Evolutionary conservation across 2,329 filamentous ascomycete genomes (phyloP).

Genomic region (Alternaria solani): DNA sequence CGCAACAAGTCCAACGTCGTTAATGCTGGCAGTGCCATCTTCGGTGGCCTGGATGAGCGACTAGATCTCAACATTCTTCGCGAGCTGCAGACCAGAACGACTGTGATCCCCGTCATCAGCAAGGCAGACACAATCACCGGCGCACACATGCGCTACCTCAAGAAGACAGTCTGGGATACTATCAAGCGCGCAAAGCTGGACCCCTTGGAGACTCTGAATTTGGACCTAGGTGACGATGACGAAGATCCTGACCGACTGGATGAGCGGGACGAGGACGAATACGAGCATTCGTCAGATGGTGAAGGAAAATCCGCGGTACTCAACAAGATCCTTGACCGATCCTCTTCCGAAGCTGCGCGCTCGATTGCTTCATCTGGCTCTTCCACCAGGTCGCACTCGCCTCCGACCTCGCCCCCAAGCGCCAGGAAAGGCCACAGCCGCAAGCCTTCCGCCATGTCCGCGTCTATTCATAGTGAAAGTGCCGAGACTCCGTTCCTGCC

Average conservation of each 20-base stretch:
- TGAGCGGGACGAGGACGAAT: slow-evolving; percentile 61
- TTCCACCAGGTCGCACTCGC: slow-evolving; percentile 41
- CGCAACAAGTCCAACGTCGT: slow-evolving; percentile 63
- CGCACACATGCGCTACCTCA: slow-evolving; percentile 90
- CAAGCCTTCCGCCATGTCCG: slow-evolving; percentile 52
- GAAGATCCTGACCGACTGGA: slow-evolving; percentile 62
- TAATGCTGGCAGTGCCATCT: slow-evolving; percentile 57
- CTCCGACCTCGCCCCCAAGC: slow-evolving; percentile 45
- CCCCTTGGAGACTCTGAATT: slow-evolving; percentile 82
- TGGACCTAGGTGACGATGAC: slow-evolving; percentile 75
- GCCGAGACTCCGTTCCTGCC: slow-evolving; percentile 74
- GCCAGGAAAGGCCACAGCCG: slow-evolving; percentile 49
- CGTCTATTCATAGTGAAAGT: slow-evolving; percentile 48
- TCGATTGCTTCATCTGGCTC: slow-evolving; percentile 46
- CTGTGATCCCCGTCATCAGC: slow-evolving; percentile 91
- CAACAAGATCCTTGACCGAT: slow-evolving; percentile 50
- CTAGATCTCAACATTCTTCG: slow-evolving; percentile 90
- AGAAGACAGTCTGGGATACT: slow-evolving; percentile 88
- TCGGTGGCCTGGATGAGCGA: slow-evolving; percentile 82
- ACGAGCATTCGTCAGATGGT: slow-evolving; percentile 47
- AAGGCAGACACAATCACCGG: slow-evolving; percentile 98
- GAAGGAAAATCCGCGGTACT: slow-evolving; percentile 47
- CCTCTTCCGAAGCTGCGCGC: slow-evolving; percentile 48
- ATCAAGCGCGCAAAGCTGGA: slow-evolving; percentile 87
- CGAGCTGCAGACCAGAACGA: slow-evolving; percentile 89